phyloP scores from a whole-genome alignment of 1,284 basidiomycete genomes.

The Boletus holoroseus region DNA sequence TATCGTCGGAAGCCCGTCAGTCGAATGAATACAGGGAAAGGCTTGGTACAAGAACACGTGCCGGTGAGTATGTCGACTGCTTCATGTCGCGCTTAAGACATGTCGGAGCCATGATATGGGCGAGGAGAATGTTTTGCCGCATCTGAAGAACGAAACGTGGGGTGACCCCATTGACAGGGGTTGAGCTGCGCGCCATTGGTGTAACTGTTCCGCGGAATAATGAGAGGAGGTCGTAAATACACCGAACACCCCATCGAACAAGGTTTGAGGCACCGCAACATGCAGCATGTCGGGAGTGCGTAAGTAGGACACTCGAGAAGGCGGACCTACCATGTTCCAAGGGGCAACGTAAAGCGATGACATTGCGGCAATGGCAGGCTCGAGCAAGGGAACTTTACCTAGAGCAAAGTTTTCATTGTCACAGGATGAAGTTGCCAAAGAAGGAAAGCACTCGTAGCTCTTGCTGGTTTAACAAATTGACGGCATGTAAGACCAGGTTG shows the following conservation, averaged over 20 bases:
- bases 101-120: background rate
- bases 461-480: background rate
- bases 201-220: conserved; percentile 21
- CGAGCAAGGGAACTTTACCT: conserved; percentile 1
- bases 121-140: background rate
- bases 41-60: conserved; percentile 9
- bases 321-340: conserved; percentile 6
- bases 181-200: conserved; percentile 4
- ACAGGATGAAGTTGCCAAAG: conserved; percentile 11
- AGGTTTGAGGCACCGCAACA: conserved; percentile 13
- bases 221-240: background rate
- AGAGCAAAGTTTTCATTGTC: conserved; percentile 10
- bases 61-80: conserved; percentile 2
- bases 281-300: conserved; percentile 13
- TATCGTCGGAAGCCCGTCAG: background rate
- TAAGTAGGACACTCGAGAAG: conserved; percentile 12
- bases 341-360: conserved; percentile 14
- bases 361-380: conserved; percentile 5
- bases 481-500: conserved; percentile 1
- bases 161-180: background rate
- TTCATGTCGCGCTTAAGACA: background rate
- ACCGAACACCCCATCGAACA: conserved; percentile 8
- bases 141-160: conserved; percentile 4
- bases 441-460: conserved; percentile 1
- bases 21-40: conserved; percentile 2